Evolutionary conservation across 2,329 filamentous ascomycete species (phyloP), one percentile per base, ranked within the genome.

Genomic region (Colletotrichum lentis): DNA sequence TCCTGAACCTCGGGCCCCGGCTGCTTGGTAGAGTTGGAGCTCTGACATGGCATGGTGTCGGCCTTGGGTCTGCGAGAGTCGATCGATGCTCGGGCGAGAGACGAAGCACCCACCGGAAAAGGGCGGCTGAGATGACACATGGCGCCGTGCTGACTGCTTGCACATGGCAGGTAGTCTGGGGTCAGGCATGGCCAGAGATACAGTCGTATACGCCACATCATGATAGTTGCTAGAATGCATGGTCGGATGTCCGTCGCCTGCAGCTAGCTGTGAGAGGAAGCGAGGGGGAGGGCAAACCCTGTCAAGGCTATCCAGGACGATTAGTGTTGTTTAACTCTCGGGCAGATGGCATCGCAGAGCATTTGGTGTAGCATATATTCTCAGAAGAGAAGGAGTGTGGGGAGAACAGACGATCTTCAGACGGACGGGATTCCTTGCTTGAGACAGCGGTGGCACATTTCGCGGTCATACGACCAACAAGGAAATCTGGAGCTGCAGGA

Each of bases 201-300:
- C 31, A 35, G 31, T 22, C 63, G 67, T 54, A 47, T 54, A 63
- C 62, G 52, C 52, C 50, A 60, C 66, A 61, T 27, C 44, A 58
- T 63, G 52, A 46, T 54, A 27, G 49, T 54, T 49, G 52, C 41
- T 49, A 27, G 46, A 20, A 35, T 58, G 67, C 57, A 58, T 67
- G 57, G 31, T 46, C 63, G 63, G 63, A 69, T 63, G 67, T 69
- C 67, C 67, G 63, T 58, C 49, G 41, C 12, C 47, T 63, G 67
- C 46, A 67, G 63, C 24, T 41, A 31, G 44, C 57, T 37, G 53
- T 35, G 31, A 35, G 31, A 10, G 31, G 41, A 52, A 53, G 8
- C 37, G 47, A 47, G 54, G 24, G 49, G 37, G 49, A 16, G 14
- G 39, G 39, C 14, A 68, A 50, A 56, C 62, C 55, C 31, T 65